Evolutionary conservation across 1,284 basidiomycete genomes (phyloP).

Genomic region (Apiotrichum veenhuisii): DNA sequence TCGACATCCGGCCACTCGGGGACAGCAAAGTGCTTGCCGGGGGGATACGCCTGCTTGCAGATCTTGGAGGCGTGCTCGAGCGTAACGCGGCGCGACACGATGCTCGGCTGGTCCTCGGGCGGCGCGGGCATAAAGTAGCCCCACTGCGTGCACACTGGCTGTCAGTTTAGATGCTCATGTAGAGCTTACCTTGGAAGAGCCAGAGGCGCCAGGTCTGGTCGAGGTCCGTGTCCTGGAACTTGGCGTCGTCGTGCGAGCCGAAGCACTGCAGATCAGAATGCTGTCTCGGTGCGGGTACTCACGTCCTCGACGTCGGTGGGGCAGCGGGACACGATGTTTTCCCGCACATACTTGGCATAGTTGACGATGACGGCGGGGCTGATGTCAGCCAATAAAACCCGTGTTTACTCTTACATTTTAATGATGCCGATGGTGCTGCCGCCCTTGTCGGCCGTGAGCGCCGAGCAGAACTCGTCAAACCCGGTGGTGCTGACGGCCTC

Average conservation of each 20-base stretch:
- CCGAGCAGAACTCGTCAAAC: slow-evolving; percentile 59
- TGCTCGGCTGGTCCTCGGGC: slow-evolving; percentile 33
- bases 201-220: slow-evolving; percentile 77
- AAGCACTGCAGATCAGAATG: slow-evolving; percentile 70
- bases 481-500: slow-evolving; percentile 50
- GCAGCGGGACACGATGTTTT: slow-evolving; percentile 64
- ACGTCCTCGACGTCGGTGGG: slow-evolving; percentile 61
- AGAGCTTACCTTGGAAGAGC: slow-evolving; percentile 65
- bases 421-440: slow-evolving; percentile 31
- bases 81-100: slow-evolving; percentile 58
- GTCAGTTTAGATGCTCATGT: not conserved
- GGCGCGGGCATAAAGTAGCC: slow-evolving; percentile 67
- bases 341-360: slow-evolving; percentile 70
- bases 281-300: slow-evolving; percentile 25
- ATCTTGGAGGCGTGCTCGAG: slow-evolving; percentile 74
- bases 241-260: slow-evolving; percentile 67
- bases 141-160: slow-evolving; percentile 74
- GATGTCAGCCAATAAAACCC: slow-evolving; percentile 28
- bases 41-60: slow-evolving; percentile 76
- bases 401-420: slow-evolving; percentile 32
- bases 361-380: slow-evolving; percentile 59
- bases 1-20: slow-evolving; percentile 71
- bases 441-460: slow-evolving; percentile 52
- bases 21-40: slow-evolving; percentile 69
- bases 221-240: slow-evolving; percentile 62